A percentile compares a stretch with the other conserved stretches of the same genome.
phyloP scores from a whole-genome alignment of 192 early-diverging fungal genomes.

The Coemansia sp. region DNA sequence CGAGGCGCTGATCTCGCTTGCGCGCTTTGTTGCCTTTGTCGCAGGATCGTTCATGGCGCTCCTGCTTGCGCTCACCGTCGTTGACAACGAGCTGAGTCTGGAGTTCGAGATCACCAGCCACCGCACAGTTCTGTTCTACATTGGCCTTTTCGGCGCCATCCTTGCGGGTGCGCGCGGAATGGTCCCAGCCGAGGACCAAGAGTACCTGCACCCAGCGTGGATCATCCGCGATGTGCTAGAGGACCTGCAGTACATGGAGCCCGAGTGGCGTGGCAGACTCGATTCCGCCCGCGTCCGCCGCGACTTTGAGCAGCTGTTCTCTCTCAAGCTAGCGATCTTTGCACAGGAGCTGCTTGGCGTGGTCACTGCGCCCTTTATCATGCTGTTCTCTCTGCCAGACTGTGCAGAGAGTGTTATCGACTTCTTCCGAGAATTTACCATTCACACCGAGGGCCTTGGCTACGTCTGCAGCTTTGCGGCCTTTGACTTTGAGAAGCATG shows the following conservation, averaged over 20 bases:
- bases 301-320: slow-evolving; percentile 78
- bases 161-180: slow-evolving; percentile 77
- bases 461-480: slow-evolving; percentile 97
- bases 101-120: slow-evolving; percentile 90
- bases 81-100: slow-evolving; percentile 84
- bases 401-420: slow-evolving; percentile 80
- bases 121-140: slow-evolving; percentile 90
- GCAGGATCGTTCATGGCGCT: slow-evolving; percentile 86
- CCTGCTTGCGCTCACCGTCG: slow-evolving; percentile 73
- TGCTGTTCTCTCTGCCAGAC: slow-evolving; percentile 73
- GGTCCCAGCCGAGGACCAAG: slow-evolving; percentile 76
- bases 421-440: slow-evolving; percentile 94
- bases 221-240: slow-evolving; percentile 76
- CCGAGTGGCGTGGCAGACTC: slow-evolving; percentile 75
- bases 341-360: slow-evolving; percentile 79
- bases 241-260: slow-evolving; percentile 88
- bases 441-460: slow-evolving; percentile 86
- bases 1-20: slow-evolving; percentile 71
- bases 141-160: slow-evolving; percentile 82
- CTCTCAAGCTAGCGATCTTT: slow-evolving; percentile 76
- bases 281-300: slow-evolving; percentile 83
- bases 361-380: slow-evolving; percentile 77
- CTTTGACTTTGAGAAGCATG: slow-evolving; percentile 90
- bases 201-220: slow-evolving; percentile 78
- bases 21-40: slow-evolving; percentile 87